Conservation (phyloP, 345 rosid genomes). For the Clausena lansium region DNA sequence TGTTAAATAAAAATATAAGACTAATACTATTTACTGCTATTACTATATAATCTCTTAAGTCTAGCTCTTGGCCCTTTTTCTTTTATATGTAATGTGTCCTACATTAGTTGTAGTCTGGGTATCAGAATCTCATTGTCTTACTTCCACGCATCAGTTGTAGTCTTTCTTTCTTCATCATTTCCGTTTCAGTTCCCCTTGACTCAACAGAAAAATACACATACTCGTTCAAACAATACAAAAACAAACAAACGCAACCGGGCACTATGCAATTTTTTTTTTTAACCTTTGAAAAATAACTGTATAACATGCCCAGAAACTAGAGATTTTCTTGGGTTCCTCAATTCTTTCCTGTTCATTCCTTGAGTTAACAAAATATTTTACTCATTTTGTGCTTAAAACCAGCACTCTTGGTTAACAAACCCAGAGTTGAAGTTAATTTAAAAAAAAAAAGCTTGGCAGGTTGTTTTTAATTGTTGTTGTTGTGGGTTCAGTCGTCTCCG, state of each 20-base stretch:
- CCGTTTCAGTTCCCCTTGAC: slow-evolving; percentile 21
- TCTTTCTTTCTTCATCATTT: slow-evolving; percentile 14
- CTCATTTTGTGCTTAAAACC: slow-evolving; percentile 13
- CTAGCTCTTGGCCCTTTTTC: slow-evolving; percentile 17
- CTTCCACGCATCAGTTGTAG: slow-evolving; percentile 38
- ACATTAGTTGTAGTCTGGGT: slow-evolving; percentile 70
- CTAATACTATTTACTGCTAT: not conserved
- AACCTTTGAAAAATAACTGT: slow-evolving; percentile 4
- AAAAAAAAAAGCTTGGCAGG: not conserved
- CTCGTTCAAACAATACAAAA: slow-evolving; percentile 1
- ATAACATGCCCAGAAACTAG: slow-evolving; percentile 33
- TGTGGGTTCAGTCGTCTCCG: not conserved
- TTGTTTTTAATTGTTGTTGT: not conserved
- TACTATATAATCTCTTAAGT: not conserved
- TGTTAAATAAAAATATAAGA: not conserved
- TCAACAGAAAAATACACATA: not conserved
- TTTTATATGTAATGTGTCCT: slow-evolving; percentile 14
- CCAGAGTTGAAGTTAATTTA: not conserved
- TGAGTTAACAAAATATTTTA: slow-evolving; percentile 22
- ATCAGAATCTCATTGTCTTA: slow-evolving; percentile 40
- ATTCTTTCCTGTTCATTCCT: slow-evolving; percentile 32
- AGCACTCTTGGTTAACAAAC: slow-evolving; percentile 1
- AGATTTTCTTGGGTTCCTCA: slow-evolving; percentile 22
- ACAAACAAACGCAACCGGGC: slow-evolving; percentile 24
- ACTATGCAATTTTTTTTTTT: slow-evolving; percentile 12